A percentile compares a stretch with the other conserved stretches of the same genome.
phyloP scores from a whole-genome alignment of 148 eudicot genomes.

The Nepenthes gracilis region DNA sequence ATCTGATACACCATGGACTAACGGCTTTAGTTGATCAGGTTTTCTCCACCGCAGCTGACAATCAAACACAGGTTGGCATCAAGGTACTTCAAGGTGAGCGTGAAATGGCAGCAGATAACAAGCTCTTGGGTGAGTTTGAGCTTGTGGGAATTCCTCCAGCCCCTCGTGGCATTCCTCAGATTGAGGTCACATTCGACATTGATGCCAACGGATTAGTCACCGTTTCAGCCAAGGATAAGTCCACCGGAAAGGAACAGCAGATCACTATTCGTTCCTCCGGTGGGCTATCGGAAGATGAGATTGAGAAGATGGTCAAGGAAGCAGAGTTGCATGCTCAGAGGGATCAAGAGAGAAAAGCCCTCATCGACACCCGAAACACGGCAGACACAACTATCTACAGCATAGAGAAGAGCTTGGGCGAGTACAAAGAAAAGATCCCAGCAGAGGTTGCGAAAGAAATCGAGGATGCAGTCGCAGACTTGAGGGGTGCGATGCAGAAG shows the following conservation, averaged over 20 bases:
- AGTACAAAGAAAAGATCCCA: slow-evolving; percentile 76
- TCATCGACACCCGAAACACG: slow-evolving; percentile 64
- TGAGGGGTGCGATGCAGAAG: slow-evolving; percentile 51
- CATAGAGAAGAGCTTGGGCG: slow-evolving; percentile 72
- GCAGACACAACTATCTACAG: slow-evolving; percentile 91
- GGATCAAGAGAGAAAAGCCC: slow-evolving; percentile 72
- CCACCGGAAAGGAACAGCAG: slow-evolving; percentile 82
- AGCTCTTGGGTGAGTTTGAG: slow-evolving; percentile 83
- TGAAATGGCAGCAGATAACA: slow-evolving; percentile 93
- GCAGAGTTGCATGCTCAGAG: slow-evolving; percentile 81
- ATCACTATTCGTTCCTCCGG: slow-evolving; percentile 87
- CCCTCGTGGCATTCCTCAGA: slow-evolving; percentile 90
- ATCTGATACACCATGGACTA: too few relatives aligned
- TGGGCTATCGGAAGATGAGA: slow-evolving; percentile 82
- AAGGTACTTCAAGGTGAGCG: slow-evolving; percentile 95
- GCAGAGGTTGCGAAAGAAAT: slow-evolving; percentile 62
- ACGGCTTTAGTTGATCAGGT: slow-evolving; percentile 27
- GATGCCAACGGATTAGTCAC: slow-evolving; percentile 96
- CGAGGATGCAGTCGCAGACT: slow-evolving; percentile 56
- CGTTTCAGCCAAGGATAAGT: slow-evolving; percentile 88
- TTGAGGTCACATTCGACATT: slow-evolving; percentile 93
- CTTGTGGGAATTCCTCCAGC: slow-evolving; percentile 95
- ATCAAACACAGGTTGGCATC: slow-evolving; percentile 96
- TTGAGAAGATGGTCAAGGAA: slow-evolving; percentile 82
- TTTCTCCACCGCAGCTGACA: slow-evolving; percentile 96